Percentiles rank a stretch among this genome's conserved stretches.
phyloP scores from a whole-genome alignment of 768 basidiomycete genomes.

The Termitomyces bulborhizus region DNA sequence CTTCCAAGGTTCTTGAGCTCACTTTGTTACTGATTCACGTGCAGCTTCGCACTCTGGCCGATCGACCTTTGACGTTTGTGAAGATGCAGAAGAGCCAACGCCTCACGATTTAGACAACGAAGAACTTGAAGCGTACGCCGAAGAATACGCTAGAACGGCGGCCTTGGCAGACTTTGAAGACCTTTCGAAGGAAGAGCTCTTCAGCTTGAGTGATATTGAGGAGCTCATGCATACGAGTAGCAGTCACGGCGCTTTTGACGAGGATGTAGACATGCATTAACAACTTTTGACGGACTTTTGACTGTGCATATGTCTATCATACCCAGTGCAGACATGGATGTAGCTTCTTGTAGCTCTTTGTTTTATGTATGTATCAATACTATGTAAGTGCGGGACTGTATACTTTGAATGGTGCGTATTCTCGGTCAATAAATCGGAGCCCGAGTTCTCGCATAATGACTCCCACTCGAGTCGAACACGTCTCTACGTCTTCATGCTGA shows the following conservation, averaged over 20 bases:
- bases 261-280: conserved; percentile 23
- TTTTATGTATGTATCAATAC: conserved; percentile 1
- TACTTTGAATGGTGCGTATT: background rate
- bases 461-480: background rate
- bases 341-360: background rate
- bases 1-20: background rate
- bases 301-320: background rate
- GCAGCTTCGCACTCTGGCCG: conserved; percentile 1
- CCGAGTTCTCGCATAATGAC: background rate
- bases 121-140: conserved; percentile 54
- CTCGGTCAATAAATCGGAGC: background rate
- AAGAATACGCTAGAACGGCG: conserved; percentile 37
- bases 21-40: background rate
- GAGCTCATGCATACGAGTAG: conserved; percentile 9
- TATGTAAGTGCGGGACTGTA: background rate
- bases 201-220: conserved; percentile 27
- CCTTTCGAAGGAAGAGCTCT: conserved; percentile 35
- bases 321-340: too few species aligned
- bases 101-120: conserved; percentile 50
- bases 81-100: conserved; percentile 17
- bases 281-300: background rate
- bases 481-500: background rate
- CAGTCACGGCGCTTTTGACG: conserved; percentile 5
- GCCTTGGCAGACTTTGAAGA: conserved; percentile 43
- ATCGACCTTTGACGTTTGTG: background rate